Percentiles rank a stretch among this genome's conserved stretches.
Conservation (phyloP, 1,284 basidiomycete species). For the Puccinia hordei region DNA sequence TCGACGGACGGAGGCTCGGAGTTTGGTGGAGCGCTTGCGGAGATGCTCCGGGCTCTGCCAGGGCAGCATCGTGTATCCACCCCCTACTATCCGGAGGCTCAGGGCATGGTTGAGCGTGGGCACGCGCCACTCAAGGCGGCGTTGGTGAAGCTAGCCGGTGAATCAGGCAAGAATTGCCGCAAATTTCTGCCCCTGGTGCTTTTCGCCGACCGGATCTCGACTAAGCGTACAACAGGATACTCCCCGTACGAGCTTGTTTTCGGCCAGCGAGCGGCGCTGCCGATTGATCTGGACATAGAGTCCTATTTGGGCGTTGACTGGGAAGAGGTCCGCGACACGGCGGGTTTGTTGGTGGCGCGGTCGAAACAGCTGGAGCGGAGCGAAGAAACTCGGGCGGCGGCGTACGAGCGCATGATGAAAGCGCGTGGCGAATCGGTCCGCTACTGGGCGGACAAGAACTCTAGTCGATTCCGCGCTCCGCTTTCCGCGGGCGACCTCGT, state of each 20-base stretch:
- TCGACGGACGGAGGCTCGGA: neutral
- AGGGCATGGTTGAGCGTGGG: constrained; percentile 35
- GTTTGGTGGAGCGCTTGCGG: constrained; percentile 1
- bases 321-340: neutral
- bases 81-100: constrained; percentile 3
- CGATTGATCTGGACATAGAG: constrained; percentile 2
- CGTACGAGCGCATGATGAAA: neutral
- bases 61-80: constrained; percentile 1
- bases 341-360: neutral
- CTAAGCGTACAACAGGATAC: constrained; percentile 1
- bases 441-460: constrained; percentile 1
- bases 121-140: constrained; percentile 6
- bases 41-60: neutral
- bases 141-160: neutral
- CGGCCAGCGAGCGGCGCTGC: neutral
- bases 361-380: neutral
- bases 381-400: neutral
- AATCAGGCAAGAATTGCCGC: neutral
- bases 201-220: neutral
- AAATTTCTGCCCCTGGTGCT: neutral
- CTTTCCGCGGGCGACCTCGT: neutral
- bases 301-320: neutral
- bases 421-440: neutral
- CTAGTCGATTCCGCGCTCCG: neutral
- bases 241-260: constrained; percentile 15